phyloP scores from a whole-genome alignment of 1,284 basidiomycete genomes.

The Pholiota adiposa region DNA sequence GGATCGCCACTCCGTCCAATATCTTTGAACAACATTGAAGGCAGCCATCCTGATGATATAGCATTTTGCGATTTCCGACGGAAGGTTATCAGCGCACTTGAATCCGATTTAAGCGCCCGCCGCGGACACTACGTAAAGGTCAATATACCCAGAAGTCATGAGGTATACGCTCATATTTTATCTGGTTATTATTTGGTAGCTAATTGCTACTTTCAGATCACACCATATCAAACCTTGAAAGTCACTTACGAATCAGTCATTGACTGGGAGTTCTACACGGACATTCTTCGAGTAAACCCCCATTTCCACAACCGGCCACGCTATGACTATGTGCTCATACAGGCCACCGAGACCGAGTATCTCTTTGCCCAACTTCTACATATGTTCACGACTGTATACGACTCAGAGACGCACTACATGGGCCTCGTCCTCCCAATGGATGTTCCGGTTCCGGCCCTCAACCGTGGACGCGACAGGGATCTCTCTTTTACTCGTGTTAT shows the following conservation, averaged over 20 bases:
- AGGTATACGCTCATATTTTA: too few relatives aligned
- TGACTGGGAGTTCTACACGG: background rate
- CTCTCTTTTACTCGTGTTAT: background rate
- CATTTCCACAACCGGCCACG: background rate
- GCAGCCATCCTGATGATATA: too few relatives aligned
- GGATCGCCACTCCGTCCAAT: too few relatives aligned
- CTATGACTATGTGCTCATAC: background rate
- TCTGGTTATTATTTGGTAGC: too few relatives aligned
- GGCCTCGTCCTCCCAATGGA: background rate
- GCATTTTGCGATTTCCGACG: too few relatives aligned
- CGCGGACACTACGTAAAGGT: too few relatives aligned
- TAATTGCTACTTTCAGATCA: too few relatives aligned
- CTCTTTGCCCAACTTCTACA: background rate
- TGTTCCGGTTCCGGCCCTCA: background rate
- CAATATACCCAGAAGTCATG: too few relatives aligned
- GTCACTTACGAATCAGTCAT: background rate
- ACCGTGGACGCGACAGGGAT: background rate
- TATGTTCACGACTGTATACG: background rate
- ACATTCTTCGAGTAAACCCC: background rate
- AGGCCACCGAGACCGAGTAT: background rate
- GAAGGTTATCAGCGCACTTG: too few relatives aligned
- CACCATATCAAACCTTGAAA: background rate
- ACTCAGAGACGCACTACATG: background rate
- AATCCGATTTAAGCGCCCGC: too few relatives aligned
- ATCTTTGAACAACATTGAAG: too few relatives aligned